A percentile compares a stretch with the other conserved stretches of the same genome.
Conservation (phyloP, 2,329 filamentous ascomycete genomes). For the Chaetomiaceae sp. region DNA sequence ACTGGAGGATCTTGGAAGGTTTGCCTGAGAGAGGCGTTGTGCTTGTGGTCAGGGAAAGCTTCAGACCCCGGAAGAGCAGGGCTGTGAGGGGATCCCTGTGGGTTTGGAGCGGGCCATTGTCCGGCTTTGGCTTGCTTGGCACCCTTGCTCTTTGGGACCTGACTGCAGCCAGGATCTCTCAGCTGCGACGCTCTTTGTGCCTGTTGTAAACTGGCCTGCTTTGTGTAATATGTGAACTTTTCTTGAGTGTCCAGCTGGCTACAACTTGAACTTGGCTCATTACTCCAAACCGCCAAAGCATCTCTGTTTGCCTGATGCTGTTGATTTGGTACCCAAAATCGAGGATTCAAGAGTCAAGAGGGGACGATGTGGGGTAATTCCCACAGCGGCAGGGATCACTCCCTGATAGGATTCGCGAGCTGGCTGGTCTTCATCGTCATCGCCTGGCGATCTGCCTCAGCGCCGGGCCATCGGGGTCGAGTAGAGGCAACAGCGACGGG, state of each 20-base stretch:
- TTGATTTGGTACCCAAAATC: too few relatives aligned
- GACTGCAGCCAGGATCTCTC: too few relatives aligned
- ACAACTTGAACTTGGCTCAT: too few relatives aligned
- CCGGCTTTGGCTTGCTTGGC: slow-evolving; percentile 5
- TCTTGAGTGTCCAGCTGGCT: too few relatives aligned
- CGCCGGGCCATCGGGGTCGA: background rate
- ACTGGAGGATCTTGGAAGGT: background rate
- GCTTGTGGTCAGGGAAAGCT: background rate
- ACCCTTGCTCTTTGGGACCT: background rate
- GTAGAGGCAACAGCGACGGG: background rate
- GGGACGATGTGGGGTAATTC: background rate
- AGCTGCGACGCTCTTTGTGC: too few relatives aligned
- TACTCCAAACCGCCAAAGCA: too few relatives aligned
- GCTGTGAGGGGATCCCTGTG: slow-evolving; percentile 5
- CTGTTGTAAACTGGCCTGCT: too few relatives aligned
- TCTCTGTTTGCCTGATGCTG: too few relatives aligned
- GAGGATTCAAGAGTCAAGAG: background rate
- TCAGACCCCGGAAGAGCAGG: background rate
- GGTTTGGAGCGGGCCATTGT: slow-evolving; percentile 1
- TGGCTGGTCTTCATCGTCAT: slow-evolving; percentile 10
- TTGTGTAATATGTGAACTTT: too few relatives aligned
- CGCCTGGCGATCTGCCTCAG: slow-evolving; percentile 11
- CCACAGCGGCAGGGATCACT: slow-evolving; percentile 7
- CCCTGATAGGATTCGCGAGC: background rate
- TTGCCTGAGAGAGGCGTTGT: background rate